Base-by-base conservation (phyloP, 352 stramenopile genomes). In the Plasmopara halstedii region DNA sequence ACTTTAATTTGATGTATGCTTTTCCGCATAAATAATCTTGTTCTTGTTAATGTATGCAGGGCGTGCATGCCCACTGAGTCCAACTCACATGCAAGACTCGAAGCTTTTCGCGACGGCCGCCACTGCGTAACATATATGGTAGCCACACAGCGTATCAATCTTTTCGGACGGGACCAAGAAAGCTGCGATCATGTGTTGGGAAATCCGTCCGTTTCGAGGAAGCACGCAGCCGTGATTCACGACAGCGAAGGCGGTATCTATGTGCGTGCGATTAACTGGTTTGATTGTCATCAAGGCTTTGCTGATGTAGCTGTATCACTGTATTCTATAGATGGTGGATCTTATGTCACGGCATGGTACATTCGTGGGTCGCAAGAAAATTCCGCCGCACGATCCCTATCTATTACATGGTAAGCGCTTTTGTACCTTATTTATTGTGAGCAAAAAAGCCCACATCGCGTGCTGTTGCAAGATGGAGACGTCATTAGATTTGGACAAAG, bases 331-430 rank as follows among this genome's bases (percentile, higher is more conserved):
- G 83, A 68, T 94, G 35, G 81, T 91, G 42, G 83, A 94, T 38
- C 55, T 94, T 11, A 94, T 94, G 83, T 94, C 83, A 17, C 78
- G 83, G 7, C 83, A 94, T 40, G 83, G 83, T 15, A 94, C 83
- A 33, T 92, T 84, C 39, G 78, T 94, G 17, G 72, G 70, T 2
- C 68, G 75, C 17, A 89, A 85, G 47, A 91, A 94, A 61, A 72
- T 94, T 25, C 80, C 83, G 6, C 83, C 83, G 0, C 83, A 94
- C 20, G 83, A 94, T 46, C 83, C 83, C 18, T 86, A 68, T 44
- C 41, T 94, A 27, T 61, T 94, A 18, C 83, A 90, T 26, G 75
- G 74, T 85, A 65, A 4, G 50, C 5, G n/a, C 17, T 31, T 2
- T 17, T 40, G 2, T 20, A 22, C 32, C 37, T n/a, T n/a, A n/a